A percentile compares a stretch with the other conserved stretches of the same genome.
Conservation (phyloP, 257 asterid genomes). For the Agastache rugosa region DNA sequence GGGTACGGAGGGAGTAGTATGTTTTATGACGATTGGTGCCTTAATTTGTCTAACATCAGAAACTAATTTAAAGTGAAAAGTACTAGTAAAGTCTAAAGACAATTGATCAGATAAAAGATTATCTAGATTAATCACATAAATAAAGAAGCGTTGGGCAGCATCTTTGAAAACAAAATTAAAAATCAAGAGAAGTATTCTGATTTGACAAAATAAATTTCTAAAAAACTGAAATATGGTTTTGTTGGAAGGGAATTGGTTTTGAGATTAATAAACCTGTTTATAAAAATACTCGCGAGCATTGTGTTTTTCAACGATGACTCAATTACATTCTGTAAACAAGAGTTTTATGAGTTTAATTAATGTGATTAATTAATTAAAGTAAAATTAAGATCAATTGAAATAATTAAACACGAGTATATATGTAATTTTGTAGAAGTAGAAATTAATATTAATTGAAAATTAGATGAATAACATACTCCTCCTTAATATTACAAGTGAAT, state of each 20-base stretch:
- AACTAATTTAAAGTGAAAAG: background rate
- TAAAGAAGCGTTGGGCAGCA: background rate
- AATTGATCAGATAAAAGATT: background rate
- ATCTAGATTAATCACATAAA: background rate
- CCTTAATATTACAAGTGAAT: background rate
- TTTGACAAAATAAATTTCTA: no score
- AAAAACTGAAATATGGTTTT: no score
- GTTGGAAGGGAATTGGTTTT: no score
- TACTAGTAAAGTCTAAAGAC: background rate
- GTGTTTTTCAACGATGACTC: no score
- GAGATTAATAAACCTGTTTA: no score
- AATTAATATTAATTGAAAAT: background rate
- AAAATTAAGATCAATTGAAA: background rate
- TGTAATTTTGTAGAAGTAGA: no score
- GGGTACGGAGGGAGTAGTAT: no score
- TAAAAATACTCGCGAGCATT: no score
- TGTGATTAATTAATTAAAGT: background rate
- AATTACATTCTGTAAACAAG: background rate
- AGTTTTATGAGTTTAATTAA: background rate
- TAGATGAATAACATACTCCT: no score
- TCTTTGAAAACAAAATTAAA: background rate
- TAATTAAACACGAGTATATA: background rate
- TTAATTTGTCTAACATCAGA: background rate
- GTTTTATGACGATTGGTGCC: background rate
- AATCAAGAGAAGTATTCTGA: background rate